Conservation (phyloP, 2,329 filamentous ascomycete species). For the Nannizziopsis arthrosporioides region DNA sequence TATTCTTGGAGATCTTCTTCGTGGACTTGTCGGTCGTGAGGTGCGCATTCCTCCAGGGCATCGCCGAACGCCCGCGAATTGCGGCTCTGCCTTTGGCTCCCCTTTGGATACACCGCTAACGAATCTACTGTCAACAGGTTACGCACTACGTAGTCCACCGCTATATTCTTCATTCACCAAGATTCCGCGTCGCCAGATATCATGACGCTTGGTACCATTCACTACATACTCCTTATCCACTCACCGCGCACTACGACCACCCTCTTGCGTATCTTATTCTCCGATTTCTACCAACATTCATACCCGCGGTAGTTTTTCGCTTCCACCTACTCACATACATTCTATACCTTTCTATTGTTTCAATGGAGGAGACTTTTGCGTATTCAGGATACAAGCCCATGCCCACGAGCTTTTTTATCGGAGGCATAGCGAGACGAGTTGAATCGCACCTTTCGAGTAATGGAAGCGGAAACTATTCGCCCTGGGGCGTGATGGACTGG, state of each 20-base stretch:
- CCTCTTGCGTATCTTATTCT: constrained; percentile 44
- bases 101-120: constrained; percentile 12
- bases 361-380: constrained; percentile 49
- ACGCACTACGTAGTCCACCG: constrained; percentile 66
- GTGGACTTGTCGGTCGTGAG: constrained; percentile 47
- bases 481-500: constrained; percentile 38
- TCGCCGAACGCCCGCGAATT: constrained; percentile 3
- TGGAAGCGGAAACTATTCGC: constrained; percentile 37
- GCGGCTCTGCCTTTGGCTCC: background rate
- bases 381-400: constrained; percentile 50
- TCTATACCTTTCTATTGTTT: constrained; percentile 42
- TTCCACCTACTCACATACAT: constrained; percentile 52
- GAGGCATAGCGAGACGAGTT: constrained; percentile 46
- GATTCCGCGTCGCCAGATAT: constrained; percentile 40
- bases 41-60: constrained; percentile 18
- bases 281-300: constrained; percentile 46
- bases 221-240: constrained; percentile 42
- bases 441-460: constrained; percentile 44
- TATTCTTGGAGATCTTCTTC: constrained; percentile 44
- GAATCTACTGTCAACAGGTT: constrained; percentile 30
- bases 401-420: constrained; percentile 47
- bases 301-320: constrained; percentile 45
- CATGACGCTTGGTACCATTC: constrained; percentile 48
- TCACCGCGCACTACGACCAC: constrained; percentile 51
- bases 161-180: constrained; percentile 53